Conservation (phyloP, 2,329 filamentous ascomycete genomes). For the Hymenoscyphus fructigenus region DNA sequence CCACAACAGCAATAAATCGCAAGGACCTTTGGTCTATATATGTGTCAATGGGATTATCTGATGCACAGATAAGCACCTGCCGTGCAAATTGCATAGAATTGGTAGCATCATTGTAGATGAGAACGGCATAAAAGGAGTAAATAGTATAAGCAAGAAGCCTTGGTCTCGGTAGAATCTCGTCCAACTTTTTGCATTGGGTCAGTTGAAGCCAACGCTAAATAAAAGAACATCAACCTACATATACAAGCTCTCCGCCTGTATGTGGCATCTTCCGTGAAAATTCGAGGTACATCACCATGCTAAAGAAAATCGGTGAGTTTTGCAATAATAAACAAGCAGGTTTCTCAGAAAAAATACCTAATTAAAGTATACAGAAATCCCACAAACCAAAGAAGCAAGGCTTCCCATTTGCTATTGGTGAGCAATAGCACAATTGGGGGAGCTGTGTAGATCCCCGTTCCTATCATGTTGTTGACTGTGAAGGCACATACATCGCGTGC, state of each 20-base stretch:
- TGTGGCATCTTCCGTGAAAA: slow-evolving; percentile 45
- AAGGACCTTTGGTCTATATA: slow-evolving; percentile 30
- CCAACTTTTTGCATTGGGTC: background rate
- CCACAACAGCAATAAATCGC: slow-evolving; percentile 32
- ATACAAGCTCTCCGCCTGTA: slow-evolving; percentile 40
- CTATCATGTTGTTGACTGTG: slow-evolving; percentile 30
- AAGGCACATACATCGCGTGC: slow-evolving; percentile 14
- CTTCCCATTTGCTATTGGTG: slow-evolving; percentile 33
- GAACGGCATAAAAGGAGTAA: slow-evolving; percentile 32
- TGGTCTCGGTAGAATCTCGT: background rate
- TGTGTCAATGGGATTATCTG: slow-evolving; percentile 11
- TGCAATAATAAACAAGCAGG: slow-evolving; percentile 21
- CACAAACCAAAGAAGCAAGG: slow-evolving; percentile 45
- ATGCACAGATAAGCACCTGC: slow-evolving; percentile 25
- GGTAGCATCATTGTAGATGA: slow-evolving; percentile 31
- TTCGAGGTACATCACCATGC: slow-evolving; percentile 42
- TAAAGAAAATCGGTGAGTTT: slow-evolving; percentile 7
- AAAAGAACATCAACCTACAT: slow-evolving; percentile 25
- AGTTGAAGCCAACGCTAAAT: background rate
- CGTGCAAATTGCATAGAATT: slow-evolving; percentile 34
- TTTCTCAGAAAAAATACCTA: slow-evolving; percentile 36
- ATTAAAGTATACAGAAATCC: slow-evolving; percentile 45
- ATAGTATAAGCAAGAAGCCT: slow-evolving; percentile 27
- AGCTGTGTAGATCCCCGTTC: slow-evolving; percentile 27
- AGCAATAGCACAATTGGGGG: slow-evolving; percentile 21